Conservation (phyloP, 768 basidiomycete genomes). For the Mycena chlorophos region DNA sequence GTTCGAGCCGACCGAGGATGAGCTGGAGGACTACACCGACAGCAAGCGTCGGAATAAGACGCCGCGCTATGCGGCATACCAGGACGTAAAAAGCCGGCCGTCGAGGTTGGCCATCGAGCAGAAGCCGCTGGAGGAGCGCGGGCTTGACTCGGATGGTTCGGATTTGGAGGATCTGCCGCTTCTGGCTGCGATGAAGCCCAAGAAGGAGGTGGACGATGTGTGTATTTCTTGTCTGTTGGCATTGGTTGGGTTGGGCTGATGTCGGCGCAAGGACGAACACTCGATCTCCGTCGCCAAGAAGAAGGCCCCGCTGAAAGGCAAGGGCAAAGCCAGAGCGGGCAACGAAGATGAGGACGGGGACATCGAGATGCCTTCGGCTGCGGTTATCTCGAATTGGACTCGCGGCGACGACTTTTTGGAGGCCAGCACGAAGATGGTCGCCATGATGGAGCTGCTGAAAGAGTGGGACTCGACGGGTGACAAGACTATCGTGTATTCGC, state of each 20-base stretch:
- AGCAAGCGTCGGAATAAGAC: conserved; percentile 32
- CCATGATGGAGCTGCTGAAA: conserved; percentile 54
- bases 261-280: neutral
- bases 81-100: conserved; percentile 28
- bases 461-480: conserved; percentile 62
- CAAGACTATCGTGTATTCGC: conserved; percentile 71
- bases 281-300: conserved; percentile 8
- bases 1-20: conserved; percentile 68
- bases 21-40: conserved; percentile 45
- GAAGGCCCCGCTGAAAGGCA: conserved; percentile 17
- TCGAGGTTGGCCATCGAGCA: conserved; percentile 31
- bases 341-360: conserved; percentile 22
- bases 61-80: conserved; percentile 16
- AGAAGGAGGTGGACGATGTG: conserved; percentile 39
- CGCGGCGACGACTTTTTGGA: conserved; percentile 62
- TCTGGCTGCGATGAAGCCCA: conserved; percentile 35
- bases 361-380: conserved; percentile 39
- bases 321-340: conserved; percentile 29
- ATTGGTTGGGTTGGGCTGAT: neutral
- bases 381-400: conserved; percentile 54
- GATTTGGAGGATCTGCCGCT: conserved; percentile 52
- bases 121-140: conserved; percentile 29
- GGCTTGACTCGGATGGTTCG: conserved; percentile 46
- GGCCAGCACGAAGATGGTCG: conserved; percentile 68
- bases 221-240: neutral